A percentile compares a stretch with the other conserved stretches of the same genome.
phyloP scores from a whole-genome alignment of 768 basidiomycete species.

The Lactifluus piperatus region DNA sequence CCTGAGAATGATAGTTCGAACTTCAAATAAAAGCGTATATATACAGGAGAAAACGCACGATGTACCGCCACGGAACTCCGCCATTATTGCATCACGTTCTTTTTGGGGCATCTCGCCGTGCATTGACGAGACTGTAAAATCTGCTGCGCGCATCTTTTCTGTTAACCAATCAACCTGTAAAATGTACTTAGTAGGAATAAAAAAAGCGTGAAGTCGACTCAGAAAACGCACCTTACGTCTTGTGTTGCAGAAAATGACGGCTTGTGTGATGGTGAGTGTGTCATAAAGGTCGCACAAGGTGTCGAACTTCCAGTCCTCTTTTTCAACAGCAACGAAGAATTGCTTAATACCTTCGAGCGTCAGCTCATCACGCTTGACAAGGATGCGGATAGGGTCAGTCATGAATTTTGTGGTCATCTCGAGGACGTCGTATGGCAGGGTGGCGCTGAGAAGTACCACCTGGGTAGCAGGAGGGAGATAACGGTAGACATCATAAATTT shows the following conservation, averaged over 20 bases:
- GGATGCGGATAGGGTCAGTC: constrained; percentile 96
- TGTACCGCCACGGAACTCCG: constrained; percentile 88
- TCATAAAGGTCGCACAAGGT: constrained; percentile 96
- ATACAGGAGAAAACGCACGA: constrained; percentile 46
- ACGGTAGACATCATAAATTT: constrained; percentile 98
- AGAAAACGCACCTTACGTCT: constrained; percentile 71
- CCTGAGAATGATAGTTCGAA: constrained; percentile 34
- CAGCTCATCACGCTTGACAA: constrained; percentile 98
- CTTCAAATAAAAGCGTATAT: not conserved
- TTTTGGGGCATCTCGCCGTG: constrained; percentile 96
- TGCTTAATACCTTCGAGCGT: constrained; percentile 95
- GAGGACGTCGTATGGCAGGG: constrained; percentile 91
- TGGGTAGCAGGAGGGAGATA: constrained; percentile 96
- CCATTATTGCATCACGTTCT: constrained; percentile 94
- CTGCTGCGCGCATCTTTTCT: constrained; percentile 98
- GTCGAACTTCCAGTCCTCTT: constrained; percentile 99
- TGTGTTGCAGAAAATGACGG: constrained; percentile 99
- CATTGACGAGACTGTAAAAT: constrained; percentile 96
- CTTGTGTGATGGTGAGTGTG: constrained; percentile 97
- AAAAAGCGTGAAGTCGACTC: not conserved
- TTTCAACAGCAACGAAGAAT: constrained; percentile 97
- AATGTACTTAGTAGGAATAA: not conserved
- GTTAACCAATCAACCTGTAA: constrained; percentile 92
- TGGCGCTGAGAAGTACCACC: constrained; percentile 93
- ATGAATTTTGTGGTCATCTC: constrained; percentile 99